Conservation (phyloP, 1,284 basidiomycete genomes). For the Grifola frondosa region DNA sequence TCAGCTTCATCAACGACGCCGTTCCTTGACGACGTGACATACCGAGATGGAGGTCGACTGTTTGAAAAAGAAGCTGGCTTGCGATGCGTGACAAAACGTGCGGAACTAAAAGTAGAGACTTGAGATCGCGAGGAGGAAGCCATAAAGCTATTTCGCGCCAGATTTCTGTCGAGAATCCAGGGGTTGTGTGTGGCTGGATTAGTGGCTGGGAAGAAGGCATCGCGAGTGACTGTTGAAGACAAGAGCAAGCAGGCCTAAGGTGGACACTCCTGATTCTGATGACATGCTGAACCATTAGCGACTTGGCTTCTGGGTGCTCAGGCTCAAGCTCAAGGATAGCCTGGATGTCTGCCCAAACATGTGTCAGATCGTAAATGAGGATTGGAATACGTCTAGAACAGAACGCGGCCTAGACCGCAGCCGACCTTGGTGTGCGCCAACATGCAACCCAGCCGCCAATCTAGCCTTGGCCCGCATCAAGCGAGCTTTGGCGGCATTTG, state of each 20-base stretch:
- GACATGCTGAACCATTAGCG: conserved; percentile 47
- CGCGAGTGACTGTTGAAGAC: conserved; percentile 9
- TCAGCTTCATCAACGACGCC: neutral
- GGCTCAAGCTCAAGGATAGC: conserved; percentile 64
- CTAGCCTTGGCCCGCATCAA: conserved; percentile 64
- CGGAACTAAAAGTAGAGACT: conserved; percentile 60
- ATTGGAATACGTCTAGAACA: conserved; percentile 21
- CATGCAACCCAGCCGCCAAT: conserved; percentile 54
- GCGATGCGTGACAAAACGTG: conserved; percentile 67
- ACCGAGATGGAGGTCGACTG: conserved; percentile 61
- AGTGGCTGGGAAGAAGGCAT: conserved; percentile 16
- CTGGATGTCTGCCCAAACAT: conserved; percentile 58
- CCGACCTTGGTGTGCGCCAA: conserved; percentile 66
- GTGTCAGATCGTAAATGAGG: conserved; percentile 20
- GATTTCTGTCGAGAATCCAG: conserved; percentile 62
- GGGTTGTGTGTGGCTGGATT: conserved; percentile 24
- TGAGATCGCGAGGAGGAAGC: conserved; percentile 64
- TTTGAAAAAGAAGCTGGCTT: conserved; percentile 62
- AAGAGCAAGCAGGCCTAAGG: conserved; percentile 7
- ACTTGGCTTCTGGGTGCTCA: conserved; percentile 65
- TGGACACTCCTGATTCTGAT: conserved; percentile 28
- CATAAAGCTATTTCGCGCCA: conserved; percentile 68
- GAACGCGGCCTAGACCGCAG: conserved; percentile 17
- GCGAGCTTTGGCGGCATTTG: conserved; percentile 56
- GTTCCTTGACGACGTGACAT: conserved; percentile 11